A percentile compares a stretch with the other conserved stretches of the same genome.
These are phyloP conservation scores for Cubamyces sp. DNA, from an alignment of 768 basidiomycete genomes.

Conservation along the genomic window DNA sequence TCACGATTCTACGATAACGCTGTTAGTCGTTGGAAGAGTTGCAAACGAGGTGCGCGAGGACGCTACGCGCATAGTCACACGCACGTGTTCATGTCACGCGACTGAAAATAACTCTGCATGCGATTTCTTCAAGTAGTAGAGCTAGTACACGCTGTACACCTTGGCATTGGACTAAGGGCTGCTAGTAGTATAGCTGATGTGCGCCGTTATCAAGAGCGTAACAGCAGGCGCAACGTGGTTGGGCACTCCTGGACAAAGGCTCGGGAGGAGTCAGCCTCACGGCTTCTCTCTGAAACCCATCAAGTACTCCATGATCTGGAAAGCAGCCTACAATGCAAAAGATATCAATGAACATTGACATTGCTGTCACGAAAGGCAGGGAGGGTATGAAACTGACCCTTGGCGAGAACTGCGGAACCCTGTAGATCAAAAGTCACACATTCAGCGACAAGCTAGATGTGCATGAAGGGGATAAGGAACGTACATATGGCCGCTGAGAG, in stretches of 20 bases:
- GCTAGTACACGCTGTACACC: no score
- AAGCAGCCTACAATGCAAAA: constrained; percentile 42
- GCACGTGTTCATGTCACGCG: neutral
- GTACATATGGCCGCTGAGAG: constrained; percentile 73
- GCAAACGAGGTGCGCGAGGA: no score
- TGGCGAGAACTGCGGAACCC: constrained; percentile 71
- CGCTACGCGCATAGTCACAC: neutral
- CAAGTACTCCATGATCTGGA: constrained; percentile 69
- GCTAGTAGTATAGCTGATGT: no score
- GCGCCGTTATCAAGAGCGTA: no score
- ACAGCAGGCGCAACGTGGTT: no score
- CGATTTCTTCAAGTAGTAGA: no score
- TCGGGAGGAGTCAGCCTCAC: neutral
- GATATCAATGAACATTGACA: neutral
- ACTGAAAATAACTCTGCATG: neutral
- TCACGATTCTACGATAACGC: no score
- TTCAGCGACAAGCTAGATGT: neutral
- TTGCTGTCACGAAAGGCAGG: no score
- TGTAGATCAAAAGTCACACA: constrained; percentile 25
- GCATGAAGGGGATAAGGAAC: constrained; percentile 25
- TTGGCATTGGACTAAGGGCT: no score
- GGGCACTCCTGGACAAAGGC: no score
- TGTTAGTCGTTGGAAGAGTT: no score
- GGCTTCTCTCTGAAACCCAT: constrained; percentile 56
- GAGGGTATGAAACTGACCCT: constrained; percentile 32